Base-by-base conservation (phyloP, 805 yeast genomes). In the Saturnispora besseyi region DNA sequence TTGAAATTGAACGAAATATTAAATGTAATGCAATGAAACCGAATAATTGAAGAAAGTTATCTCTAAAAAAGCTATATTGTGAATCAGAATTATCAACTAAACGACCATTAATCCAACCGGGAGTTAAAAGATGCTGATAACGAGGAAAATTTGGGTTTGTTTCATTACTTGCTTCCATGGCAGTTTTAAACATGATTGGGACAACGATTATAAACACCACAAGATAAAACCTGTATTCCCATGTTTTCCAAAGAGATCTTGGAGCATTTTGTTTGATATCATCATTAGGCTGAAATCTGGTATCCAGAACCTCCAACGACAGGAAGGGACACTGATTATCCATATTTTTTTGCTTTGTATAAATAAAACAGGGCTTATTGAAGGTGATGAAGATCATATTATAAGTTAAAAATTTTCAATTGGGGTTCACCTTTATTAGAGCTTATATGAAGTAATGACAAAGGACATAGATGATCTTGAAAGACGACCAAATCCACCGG, bases 101-200 rank as follows among this genome's bases (percentile, higher is more conserved):
- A 26, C 96, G 69, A 8, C 96, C 96, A 62, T 84, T 78, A 57
- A 89, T 68, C 98, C 98, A 91, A 4, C 99, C 98, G 5, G 79
- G 72, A 29, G 83, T 73, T 46, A 91, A 70, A 36, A 82, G 68
- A 45, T 78, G 75, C 55, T 76, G 75, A 60, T 76, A 88, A 45
- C 70, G 70, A 18, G 75, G 73, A 61, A 83, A 91, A 61, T 88
- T 88, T 10, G 84, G 82, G 59, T 86, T 87, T 2, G 79, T 69
- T 55, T 81, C 83, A 58, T 80, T 81, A 32, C 90, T 82, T 8
- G 95, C 91, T 34, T 79, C 83, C 76, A 85, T 76, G 2, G 93
- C 96, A 0, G 93, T 81, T 57, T 78, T 78, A 60, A 82, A 74
- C 91, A 93, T 82, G 61, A 82, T 62, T 5, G 98, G 98, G 3